Evolutionary conservation across 2,329 filamentous ascomycete genomes (phyloP).

Genomic region (Xylaria sp.): DNA sequence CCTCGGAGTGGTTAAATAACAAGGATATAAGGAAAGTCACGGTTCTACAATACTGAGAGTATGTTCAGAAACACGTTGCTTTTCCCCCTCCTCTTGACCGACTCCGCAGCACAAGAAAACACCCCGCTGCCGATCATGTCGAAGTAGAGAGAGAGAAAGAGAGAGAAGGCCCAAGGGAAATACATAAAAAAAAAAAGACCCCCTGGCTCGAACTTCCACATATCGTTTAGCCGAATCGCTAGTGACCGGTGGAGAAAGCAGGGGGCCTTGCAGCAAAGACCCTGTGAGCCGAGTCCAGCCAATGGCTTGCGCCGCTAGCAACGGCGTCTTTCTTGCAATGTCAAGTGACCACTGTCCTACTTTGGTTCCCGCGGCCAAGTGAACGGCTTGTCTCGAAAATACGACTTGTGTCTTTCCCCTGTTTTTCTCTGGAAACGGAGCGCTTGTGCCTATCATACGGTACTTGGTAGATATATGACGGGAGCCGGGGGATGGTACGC

Average conservation of each 20-base stretch:
- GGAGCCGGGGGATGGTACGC: background rate
- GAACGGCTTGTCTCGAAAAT: constrained; percentile 28
- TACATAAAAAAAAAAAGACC: constrained; percentile 10
- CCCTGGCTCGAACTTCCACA: constrained; percentile 28
- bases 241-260: constrained; percentile 26
- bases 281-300: constrained; percentile 28
- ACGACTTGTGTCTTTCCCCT: constrained; percentile 22
- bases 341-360: constrained; percentile 35
- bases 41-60: background rate
- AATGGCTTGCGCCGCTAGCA: constrained; percentile 29
- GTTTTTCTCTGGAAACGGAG: background rate
- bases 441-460: background rate
- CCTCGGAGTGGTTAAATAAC: no score
- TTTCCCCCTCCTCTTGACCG: constrained; percentile 14
- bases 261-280: constrained; percentile 18
- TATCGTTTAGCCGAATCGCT: constrained; percentile 30
- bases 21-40: background rate
- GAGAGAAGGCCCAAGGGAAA: no score
- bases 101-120: constrained; percentile 23
- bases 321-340: constrained; percentile 29
- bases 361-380: constrained; percentile 28
- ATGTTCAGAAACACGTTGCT: no score
- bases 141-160: no score
- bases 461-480: no score
- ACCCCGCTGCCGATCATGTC: constrained; percentile 30